Evolutionary conservation across 176 grass and related monocot species (phyloP).

Genomic region (Aegilops speltoides): DNA sequence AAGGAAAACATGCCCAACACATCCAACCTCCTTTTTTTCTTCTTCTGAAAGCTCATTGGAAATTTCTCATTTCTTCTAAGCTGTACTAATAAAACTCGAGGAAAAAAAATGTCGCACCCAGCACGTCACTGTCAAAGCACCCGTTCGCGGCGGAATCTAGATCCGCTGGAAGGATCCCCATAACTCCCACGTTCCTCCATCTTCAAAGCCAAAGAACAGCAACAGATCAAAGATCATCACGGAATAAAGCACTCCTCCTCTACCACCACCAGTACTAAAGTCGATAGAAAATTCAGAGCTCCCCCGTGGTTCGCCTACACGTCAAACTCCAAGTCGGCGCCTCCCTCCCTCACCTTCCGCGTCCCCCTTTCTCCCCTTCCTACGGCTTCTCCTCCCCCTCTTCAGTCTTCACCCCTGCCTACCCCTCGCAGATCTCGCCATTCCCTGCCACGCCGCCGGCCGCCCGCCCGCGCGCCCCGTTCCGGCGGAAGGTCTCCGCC

Average conservation of each 20-base stretch:
- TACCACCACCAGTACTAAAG: background rate
- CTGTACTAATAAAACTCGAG: too few species aligned
- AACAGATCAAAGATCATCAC: background rate
- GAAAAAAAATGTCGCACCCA: too few species aligned
- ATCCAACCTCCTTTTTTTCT: too few species aligned
- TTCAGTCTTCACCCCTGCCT: background rate
- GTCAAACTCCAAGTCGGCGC: slow-evolving; percentile 40
- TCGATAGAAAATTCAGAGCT: background rate
- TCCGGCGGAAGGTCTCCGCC: background rate
- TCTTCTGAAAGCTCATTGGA: too few species aligned
- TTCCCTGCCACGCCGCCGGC: background rate
- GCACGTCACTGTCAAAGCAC: background rate
- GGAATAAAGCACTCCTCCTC: background rate
- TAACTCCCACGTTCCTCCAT: too few species aligned
- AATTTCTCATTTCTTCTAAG: too few species aligned
- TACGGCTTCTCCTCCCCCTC: slow-evolving; percentile 7
- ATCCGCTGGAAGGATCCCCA: background rate
- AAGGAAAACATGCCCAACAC: too few species aligned
- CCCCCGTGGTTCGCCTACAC: slow-evolving; percentile 25
- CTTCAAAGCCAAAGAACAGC: too few species aligned
- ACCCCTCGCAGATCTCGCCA: slow-evolving; percentile 43
- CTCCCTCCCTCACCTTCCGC: slow-evolving; percentile 7
- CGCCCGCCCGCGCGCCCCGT: background rate
- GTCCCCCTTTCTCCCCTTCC: slow-evolving; percentile 37
- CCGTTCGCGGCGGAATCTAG: background rate